phyloP scores from a whole-genome alignment of 2,329 filamentous ascomycete species.

The Nemania serpens region DNA sequence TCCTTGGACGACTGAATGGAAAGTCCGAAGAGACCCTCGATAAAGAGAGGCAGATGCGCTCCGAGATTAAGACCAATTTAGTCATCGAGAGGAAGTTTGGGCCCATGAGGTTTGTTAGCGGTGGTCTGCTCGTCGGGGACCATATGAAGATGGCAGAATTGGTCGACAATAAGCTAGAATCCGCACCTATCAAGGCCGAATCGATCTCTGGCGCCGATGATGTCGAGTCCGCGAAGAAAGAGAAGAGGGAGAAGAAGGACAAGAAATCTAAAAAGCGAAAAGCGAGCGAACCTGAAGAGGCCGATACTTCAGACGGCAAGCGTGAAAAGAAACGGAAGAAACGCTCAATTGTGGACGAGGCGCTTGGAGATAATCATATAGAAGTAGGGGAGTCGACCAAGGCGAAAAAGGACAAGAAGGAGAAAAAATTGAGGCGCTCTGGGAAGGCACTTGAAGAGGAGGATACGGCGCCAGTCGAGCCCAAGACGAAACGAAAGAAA shows the following conservation, averaged over 20 bases:
- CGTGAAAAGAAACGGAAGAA: constrained; percentile 48
- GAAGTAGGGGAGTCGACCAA: constrained; percentile 34
- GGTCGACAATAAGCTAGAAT: constrained; percentile 35
- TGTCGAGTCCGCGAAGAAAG: constrained; percentile 40
- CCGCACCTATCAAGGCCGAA: constrained; percentile 50
- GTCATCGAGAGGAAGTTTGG: constrained; percentile 80
- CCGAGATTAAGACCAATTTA: constrained; percentile 71
- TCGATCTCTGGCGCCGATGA: constrained; percentile 28
- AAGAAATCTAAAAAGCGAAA: constrained; percentile 52
- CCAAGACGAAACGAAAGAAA: constrained; percentile 35
- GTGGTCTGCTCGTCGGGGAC: constrained; percentile 71
- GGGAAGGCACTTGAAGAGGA: constrained; percentile 35
- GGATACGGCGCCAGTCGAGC: constrained; percentile 10
- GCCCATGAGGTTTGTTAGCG: constrained; percentile 81
- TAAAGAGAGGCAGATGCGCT: constrained; percentile 69
- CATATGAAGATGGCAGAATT: constrained; percentile 52
- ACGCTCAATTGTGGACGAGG: constrained; percentile 26
- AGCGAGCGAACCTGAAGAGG: constrained; percentile 40
- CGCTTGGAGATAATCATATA: constrained; percentile 30
- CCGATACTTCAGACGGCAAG: constrained; percentile 43
- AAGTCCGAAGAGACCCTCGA: constrained; percentile 75
- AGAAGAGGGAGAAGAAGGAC: constrained; percentile 46
- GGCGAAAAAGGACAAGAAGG: constrained; percentile 39
- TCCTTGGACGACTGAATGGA: constrained; percentile 88
- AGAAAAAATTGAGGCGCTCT: constrained; percentile 38